phyloP scores from a whole-genome alignment of 2,329 filamentous ascomycete genomes.

The Pseudophaeomoniella oleicola region DNA sequence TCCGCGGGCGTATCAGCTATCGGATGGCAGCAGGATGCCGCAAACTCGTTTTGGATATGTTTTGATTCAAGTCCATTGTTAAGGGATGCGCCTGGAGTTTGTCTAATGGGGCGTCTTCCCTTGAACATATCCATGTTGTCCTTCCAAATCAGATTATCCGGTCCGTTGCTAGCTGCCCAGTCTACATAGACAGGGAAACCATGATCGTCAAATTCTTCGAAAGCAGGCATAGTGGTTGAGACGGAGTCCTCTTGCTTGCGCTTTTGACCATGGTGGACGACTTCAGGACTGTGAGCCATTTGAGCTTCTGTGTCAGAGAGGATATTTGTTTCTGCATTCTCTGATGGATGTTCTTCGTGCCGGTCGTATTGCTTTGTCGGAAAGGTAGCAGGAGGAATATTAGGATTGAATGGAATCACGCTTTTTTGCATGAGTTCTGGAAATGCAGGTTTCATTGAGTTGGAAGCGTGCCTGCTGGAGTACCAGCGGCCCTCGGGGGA shows the following conservation, averaged over 20 bases:
- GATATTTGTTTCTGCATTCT: background rate
- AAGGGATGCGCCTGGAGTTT: too few relatives aligned
- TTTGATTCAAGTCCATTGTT: too few relatives aligned
- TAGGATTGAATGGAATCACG: slow-evolving; percentile 18
- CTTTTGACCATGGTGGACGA: background rate
- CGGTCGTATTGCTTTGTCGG: slow-evolving; percentile 17
- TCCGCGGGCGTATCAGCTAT: too few relatives aligned
- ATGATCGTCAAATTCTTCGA: slow-evolving; percentile 6
- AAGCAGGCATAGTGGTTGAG: background rate
- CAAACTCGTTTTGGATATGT: too few relatives aligned
- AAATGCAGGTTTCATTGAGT: slow-evolving; percentile 9
- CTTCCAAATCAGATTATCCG: slow-evolving; percentile 14
- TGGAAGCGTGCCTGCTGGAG: slow-evolving; percentile 6
- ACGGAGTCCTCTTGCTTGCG: background rate
- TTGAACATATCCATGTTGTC: slow-evolving; percentile 15
- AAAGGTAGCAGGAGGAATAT: slow-evolving; percentile 25
- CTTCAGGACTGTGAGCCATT: background rate
- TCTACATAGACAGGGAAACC: slow-evolving; percentile 12
- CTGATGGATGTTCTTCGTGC: background rate
- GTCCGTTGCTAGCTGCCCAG: slow-evolving; percentile 12
- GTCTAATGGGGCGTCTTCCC: slow-evolving; percentile 2
- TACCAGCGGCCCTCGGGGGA: slow-evolving; percentile 14
- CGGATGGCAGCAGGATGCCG: too few relatives aligned
- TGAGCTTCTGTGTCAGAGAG: background rate
- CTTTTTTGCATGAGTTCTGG: slow-evolving; percentile 7